Evolutionary conservation across 202 grass and related monocot genomes (phyloP).

Genomic region (Setaria italica): DNA sequence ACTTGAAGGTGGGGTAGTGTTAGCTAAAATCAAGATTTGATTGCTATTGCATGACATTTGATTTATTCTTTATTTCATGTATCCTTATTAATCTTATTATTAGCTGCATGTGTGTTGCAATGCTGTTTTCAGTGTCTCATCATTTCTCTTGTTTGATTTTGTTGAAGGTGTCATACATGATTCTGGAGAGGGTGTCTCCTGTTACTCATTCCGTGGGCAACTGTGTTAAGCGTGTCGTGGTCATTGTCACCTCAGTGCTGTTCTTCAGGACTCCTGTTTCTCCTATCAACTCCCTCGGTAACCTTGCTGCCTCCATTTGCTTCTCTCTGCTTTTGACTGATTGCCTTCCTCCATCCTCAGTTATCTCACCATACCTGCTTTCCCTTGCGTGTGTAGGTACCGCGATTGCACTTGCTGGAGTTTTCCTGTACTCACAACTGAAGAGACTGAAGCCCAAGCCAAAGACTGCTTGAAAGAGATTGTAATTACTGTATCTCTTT

Average conservation of each 20-base stretch:
- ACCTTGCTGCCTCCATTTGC: neutral
- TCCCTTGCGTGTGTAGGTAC: slow-evolving; percentile 53
- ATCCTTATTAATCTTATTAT: neutral
- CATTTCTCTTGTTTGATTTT: slow-evolving; percentile 9
- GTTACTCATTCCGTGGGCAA: slow-evolving; percentile 88
- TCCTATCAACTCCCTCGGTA: slow-evolving; percentile 86
- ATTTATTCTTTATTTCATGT: neutral
- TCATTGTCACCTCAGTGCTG: slow-evolving; percentile 81
- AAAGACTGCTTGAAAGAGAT: slow-evolving; percentile 51
- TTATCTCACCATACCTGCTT: neutral
- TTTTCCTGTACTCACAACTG: slow-evolving; percentile 91
- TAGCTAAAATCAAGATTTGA: neutral
- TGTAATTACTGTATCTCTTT: neutral
- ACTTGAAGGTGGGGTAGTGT: neutral
- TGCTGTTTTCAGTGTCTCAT: neutral
- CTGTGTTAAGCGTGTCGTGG: slow-evolving; percentile 85
- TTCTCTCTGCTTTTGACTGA: slow-evolving; percentile 10
- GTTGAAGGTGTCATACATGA: slow-evolving; percentile 88
- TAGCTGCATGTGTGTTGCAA: neutral
- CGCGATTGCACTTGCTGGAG: slow-evolving; percentile 76
- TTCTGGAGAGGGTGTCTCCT: slow-evolving; percentile 76
- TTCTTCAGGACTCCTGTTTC: slow-evolving; percentile 93
- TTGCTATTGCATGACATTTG: neutral
- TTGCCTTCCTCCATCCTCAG: neutral
- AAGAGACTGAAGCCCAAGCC: slow-evolving; percentile 79